phyloP scores from a whole-genome alignment of 1,139 yeast species.

The Tardiomyces digboiensis region DNA sequence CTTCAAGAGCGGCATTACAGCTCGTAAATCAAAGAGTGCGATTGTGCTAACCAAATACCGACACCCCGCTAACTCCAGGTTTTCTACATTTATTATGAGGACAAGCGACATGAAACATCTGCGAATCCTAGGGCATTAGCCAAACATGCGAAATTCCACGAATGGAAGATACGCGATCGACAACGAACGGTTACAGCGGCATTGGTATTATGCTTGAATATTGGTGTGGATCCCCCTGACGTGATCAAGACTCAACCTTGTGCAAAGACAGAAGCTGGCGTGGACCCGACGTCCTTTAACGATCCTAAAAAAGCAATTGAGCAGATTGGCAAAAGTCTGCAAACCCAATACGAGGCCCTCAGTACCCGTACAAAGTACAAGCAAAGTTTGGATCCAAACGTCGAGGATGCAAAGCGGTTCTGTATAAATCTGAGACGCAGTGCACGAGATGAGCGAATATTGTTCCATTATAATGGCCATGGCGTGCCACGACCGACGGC shows the following conservation, averaged over 20 bases:
- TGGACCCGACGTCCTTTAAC: slow-evolving; percentile 75
- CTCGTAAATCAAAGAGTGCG: too few species aligned
- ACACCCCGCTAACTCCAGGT: too few species aligned
- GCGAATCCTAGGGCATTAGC: slow-evolving; percentile 35
- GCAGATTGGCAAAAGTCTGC: slow-evolving; percentile 80
- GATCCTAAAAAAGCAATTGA: slow-evolving; percentile 92
- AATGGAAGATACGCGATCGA: slow-evolving; percentile 91
- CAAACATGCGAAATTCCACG: slow-evolving; percentile 46
- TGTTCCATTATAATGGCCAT: slow-evolving; percentile 96
- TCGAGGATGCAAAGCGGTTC: slow-evolving; percentile 89
- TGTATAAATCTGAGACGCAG: slow-evolving; percentile 83
- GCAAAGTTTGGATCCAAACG: slow-evolving; percentile 88
- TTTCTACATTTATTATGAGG: slow-evolving; percentile 75
- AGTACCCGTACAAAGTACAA: slow-evolving; percentile 85
- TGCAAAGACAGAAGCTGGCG: slow-evolving; percentile 89
- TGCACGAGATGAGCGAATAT: slow-evolving; percentile 76
- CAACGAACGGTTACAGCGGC: slow-evolving; percentile 96
- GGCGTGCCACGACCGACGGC: slow-evolving; percentile 98
- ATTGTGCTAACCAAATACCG: too few species aligned
- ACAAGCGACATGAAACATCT: slow-evolving; percentile 84
- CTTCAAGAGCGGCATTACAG: too few species aligned
- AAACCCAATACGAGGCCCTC: slow-evolving; percentile 81
- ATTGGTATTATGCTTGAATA: slow-evolving; percentile 74
- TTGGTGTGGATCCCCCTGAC: slow-evolving; percentile 98
- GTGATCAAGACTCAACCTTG: slow-evolving; percentile 90